Evolutionary conservation across 495 filamentous ascomycete genomes (phyloP), one percentile per base, ranked within the genome.

Genomic region (Penicillium antarcticum): DNA sequence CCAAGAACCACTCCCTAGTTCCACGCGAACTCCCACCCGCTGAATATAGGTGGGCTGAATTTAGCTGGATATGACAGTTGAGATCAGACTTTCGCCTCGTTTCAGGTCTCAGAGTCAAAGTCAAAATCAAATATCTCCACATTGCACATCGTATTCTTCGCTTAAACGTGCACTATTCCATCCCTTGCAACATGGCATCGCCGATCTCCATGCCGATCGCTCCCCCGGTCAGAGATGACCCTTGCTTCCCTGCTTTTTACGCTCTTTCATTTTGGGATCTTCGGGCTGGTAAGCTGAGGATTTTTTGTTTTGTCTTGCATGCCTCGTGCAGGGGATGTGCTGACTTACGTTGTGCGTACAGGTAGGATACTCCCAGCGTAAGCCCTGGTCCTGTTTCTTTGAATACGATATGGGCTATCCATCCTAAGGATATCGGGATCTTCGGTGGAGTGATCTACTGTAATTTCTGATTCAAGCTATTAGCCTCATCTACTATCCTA

Each of bases 161-260:
- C 35, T 35, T 48, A 36, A 49, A 42, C 37, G 46, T 49, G 47
- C 47, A 17, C 45, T 29, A 36, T 18, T 19, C 21, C 19, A 62
- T 62, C 59, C 59, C 59, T 62, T 55, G 58, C 31, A 57, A 46
- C 52, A 58, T 61, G 55, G 52, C 54, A 36, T 41, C 33, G 55
- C 37, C 50, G 46, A 53, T 50, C 56, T 31, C 45, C 13, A 43
- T 44, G 50, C 16, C 31, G 59, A 62, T 62, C 59, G 47, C 39
- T 42, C 31, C 26, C n/a, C 48, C 59, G 56, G 55, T 62, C 59
- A 58, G 32, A 46, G 45, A 13, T n/a, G 45, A 44, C 47, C 56
- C 46, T 55, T 60, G 21, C 45, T 42, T 47, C 29, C 48, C 35
- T 16, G 34, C 34, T 3, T 14, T 14, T 7, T 10, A 13, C 32